These are phyloP conservation scores for Kodamaea ohmeri DNA, from an alignment of 1,139 yeast genomes.

Conservation along the genomic window DNA sequence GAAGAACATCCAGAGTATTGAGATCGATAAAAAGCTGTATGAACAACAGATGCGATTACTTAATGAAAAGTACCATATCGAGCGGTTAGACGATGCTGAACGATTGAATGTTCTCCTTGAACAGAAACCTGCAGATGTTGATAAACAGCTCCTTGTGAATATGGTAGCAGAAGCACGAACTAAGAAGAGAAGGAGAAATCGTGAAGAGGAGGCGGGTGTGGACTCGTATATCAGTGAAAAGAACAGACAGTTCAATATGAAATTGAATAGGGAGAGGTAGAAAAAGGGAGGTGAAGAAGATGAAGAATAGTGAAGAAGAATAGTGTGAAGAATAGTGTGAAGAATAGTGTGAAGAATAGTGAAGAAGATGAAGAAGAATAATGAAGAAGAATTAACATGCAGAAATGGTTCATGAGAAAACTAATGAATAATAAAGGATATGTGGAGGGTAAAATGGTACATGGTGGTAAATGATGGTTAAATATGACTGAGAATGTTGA, in stretches of 20 bases:
- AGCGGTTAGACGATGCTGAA: constrained; percentile 10
- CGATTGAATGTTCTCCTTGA: constrained; percentile 7
- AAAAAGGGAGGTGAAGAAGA: constrained; percentile 23
- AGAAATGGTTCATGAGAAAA: too few relatives aligned
- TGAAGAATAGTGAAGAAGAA: background rate
- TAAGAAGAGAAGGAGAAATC: constrained; percentile 28
- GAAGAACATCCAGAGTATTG: constrained; percentile 40
- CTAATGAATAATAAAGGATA: too few relatives aligned
- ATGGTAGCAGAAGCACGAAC: constrained; percentile 36
- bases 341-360: background rate
- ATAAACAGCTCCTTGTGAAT: constrained; percentile 29
- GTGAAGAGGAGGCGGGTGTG: constrained; percentile 31
- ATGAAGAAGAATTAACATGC: background rate
- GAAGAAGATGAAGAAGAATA: background rate
- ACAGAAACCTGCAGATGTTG: constrained; percentile 17
- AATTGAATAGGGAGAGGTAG: constrained; percentile 55
- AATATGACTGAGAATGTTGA: too few relatives aligned
- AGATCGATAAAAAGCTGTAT: constrained; percentile 45
- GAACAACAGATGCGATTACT: constrained; percentile 25
- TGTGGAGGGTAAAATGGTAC: too few relatives aligned
- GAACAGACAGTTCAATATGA: constrained; percentile 75
- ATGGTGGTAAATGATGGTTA: too few relatives aligned
- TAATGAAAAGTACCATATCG: constrained; percentile 14
- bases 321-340: background rate
- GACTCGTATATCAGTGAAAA: constrained; percentile 62